Base-by-base conservation (phyloP, 345 rosid genomes). In the Turritis glabra region DNA sequence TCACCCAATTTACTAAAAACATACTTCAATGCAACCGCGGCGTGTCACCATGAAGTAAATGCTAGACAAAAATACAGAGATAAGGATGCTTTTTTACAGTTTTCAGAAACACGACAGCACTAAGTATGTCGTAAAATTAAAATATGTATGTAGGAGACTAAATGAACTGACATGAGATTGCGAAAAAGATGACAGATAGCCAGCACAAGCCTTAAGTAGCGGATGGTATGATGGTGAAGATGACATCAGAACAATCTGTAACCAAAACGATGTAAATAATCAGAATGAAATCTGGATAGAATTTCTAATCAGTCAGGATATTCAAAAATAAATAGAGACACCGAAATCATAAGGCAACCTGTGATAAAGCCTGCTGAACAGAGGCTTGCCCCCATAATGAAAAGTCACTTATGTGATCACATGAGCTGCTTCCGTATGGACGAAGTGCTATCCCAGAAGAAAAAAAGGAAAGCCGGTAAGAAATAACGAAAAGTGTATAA, bases 131-230 rank as follows among this genome's bases (percentile, higher is more conserved):
- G 21, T 3, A 41, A 41, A 61, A 15, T 38, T 9, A 13, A 15
- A 7, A 62, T 38, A 7, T 3, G 11, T 13, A 61, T 46, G 30
- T 62, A 62, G 52, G 51, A 62, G 67, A 62, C 71, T 10, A 26
- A 73, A 70, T 72, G 75, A 58, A 88, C 93, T 7, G 37, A 88
- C 96, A 82, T 90, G 96, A 75, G 93, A 88, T 64, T 85, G 90
- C 46, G 91, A 90, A 85, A 83, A 90, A 35, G 93, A 88, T 51
- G 90, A 83, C 27, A 90, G 82, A 78, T 85, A 90, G 76, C 97
- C 90, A 50, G 91, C 88, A 69, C 89, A 83, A 41, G 97, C 90
- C 57, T 77, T 83, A 76, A 90, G 89, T 55, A 90, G 90, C 1
- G 91, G 85, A 33, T 80, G 86, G 73, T 84, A 88, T 64, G 80